Base-by-base conservation (phyloP, 257 asterid species). In the Petunia axillaris region DNA sequence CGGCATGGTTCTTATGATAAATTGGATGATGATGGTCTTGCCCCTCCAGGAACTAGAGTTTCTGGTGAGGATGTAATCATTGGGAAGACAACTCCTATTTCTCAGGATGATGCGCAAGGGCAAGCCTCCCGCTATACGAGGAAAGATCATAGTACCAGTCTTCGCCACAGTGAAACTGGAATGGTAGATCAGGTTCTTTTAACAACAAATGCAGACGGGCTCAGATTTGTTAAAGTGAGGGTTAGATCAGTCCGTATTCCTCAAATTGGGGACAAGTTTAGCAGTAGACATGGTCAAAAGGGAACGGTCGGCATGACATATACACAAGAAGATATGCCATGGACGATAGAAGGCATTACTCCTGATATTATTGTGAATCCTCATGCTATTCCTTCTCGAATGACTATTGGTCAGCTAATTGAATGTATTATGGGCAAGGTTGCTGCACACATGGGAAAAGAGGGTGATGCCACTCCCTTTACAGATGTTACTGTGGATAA, bases 261-360 rank as follows among this genome's bases (percentile, higher is more conserved):
- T 71, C 99, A 95, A 87, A 95, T 95, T 74, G 99, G 99, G 13
- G 98, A 95, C 86, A 95, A 93, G 75, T 93, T 95, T 88, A 95
- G 99, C 73, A 93, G 98, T 86, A 81, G 99, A 79, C 99, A 93
- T 40, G 99, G 98, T 44, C 99, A 95, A 90, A 95, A 95, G 84
- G 99, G 98, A 62, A 93, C 99, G 1, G 94, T 95, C 44, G 98
- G 99, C 38, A 95, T 93, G 97, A 93, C 98, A 2, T 95, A 91
- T 80, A 95, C 99, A 2, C 99, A 95, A 82, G 99, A 95, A 85
- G 99, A 95, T 91, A 95, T 95, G 99, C 99, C 98, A 5, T 95
- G 94, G 91, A 95, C 98, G 60, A 84, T 84, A 62, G 99, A 95
- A 86, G 99, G 99, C 80, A 92, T 93, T 65, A 84, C 89, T 48